Base-by-base conservation (phyloP, 2,329 filamentous ascomycete genomes). In the Gremmenia infestans region DNA sequence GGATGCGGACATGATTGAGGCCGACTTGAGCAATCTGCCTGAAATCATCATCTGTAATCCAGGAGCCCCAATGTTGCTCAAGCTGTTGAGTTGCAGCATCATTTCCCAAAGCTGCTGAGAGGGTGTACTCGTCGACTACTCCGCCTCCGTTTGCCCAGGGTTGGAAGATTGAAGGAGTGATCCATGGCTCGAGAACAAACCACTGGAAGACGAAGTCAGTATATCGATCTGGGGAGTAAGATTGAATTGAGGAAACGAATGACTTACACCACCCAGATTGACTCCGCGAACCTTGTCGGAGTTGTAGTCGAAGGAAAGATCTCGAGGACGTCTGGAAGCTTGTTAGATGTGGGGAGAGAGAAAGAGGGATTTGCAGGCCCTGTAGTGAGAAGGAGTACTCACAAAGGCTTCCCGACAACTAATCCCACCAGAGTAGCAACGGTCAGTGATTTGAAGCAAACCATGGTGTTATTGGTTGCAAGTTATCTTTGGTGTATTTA, bases 1-100 rank as follows among this genome's bases (percentile, higher is more conserved):
- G 84, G 53, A 87, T 86, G 48, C 84, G 74, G 39, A 86, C 81
- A 61, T 85, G 78, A 70, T 85, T 87, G 65, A 87, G 69, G 4
- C 83, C 83, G 15, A 57, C 61, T 12, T 56, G 59, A 36, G 72
- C 71, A 58, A 77, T 76, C 46, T 71, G 66, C n/a, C 68, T 63
- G 59, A 78, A 73, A 57, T 77, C 74, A 3, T 65, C 59, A 54
- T 75, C 68, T 23, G 68, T 74, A 61, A 76, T 74, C 72, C 80
- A 87, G 9, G 74, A 76, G 49, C 75, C 72, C 84, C 84, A 87
- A 66, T 87, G 84, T 25, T 73, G 60, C 7, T 72, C 72, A 39
- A 87, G 70, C 35, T 72, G 72, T 17, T 68, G 68, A 28, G 72
- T 70, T 0, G 77, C 76, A 2, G 73, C 72, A 49, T 74, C 67